Evolutionary conservation across 2,329 filamentous ascomycete genomes (phyloP).

Genomic region (Scorias spongiosa): DNA sequence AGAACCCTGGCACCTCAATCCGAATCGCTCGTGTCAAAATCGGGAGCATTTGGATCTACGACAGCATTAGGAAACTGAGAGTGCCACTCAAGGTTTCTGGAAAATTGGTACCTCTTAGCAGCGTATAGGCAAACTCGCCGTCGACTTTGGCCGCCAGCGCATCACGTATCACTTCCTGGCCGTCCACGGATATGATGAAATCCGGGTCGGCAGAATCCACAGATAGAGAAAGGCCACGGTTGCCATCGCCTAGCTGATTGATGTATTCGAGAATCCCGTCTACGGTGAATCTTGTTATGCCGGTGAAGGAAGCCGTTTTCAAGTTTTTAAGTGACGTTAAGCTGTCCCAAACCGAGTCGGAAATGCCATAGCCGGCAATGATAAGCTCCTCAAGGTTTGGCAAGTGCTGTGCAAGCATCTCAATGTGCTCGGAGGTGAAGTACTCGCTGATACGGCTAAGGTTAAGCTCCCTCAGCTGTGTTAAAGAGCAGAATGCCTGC

Average conservation of each 20-base stretch:
- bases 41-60: slow-evolving; percentile 30
- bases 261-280: slow-evolving; percentile 34
- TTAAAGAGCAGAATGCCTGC: slow-evolving; percentile 36
- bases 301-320: slow-evolving; percentile 38
- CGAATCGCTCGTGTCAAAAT: slow-evolving; percentile 21
- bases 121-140: slow-evolving; percentile 29
- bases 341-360: slow-evolving; percentile 32
- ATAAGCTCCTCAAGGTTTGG: slow-evolving; percentile 39
- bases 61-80: not conserved
- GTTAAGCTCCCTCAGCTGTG: slow-evolving; percentile 37
- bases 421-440: slow-evolving; percentile 36
- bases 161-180: slow-evolving; percentile 24
- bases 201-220: slow-evolving; percentile 32
- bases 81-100: not conserved
- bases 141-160: slow-evolving; percentile 24
- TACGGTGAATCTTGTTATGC: slow-evolving; percentile 39
- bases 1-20: not conserved
- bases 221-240: slow-evolving; percentile 27
- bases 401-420: slow-evolving; percentile 30
- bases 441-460: slow-evolving; percentile 37
- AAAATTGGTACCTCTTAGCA: slow-evolving; percentile 23
- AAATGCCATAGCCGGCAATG: slow-evolving; percentile 39
- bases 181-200: slow-evolving; percentile 23
- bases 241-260: slow-evolving; percentile 24
- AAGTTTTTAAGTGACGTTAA: slow-evolving; percentile 35